These are phyloP conservation scores for Amesomyces nigricolor DNA, from an alignment of 2,329 filamentous ascomycete genomes.

Conservation along the genomic window DNA sequence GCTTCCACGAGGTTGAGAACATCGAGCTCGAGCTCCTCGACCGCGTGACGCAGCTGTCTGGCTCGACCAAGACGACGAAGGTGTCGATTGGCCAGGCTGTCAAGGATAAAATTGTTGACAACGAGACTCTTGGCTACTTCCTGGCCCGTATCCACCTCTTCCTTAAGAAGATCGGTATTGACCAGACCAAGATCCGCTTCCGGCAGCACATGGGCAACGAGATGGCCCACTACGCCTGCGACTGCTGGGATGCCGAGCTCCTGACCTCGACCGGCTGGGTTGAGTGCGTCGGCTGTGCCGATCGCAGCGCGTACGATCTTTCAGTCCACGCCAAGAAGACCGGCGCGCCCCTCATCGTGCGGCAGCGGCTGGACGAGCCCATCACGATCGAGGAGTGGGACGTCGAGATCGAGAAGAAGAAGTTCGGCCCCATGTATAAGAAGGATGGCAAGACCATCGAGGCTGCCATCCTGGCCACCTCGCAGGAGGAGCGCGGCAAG, in stretches of 20 bases:
- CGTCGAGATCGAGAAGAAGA: slow-evolving; percentile 86
- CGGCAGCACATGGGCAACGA: slow-evolving; percentile 85
- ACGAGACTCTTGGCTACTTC: slow-evolving; percentile 98
- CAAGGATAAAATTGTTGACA: slow-evolving; percentile 76
- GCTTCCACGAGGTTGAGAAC: slow-evolving; percentile 80
- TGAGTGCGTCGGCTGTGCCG: slow-evolving; percentile 95
- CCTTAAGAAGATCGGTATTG: slow-evolving; percentile 80
- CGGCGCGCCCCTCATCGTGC: slow-evolving; percentile 76
- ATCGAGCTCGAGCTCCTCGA: slow-evolving; percentile 80
- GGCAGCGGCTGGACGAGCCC: slow-evolving; percentile 74
- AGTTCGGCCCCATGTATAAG: slow-evolving; percentile 92
- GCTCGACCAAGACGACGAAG: slow-evolving; percentile 69
- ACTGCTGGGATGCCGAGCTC: slow-evolving; percentile 97
- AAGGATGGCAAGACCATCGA: slow-evolving; percentile 87
- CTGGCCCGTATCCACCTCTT: slow-evolving; percentile 89
- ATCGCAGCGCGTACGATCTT: slow-evolving; percentile 86
- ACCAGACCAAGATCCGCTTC: slow-evolving; percentile 85
- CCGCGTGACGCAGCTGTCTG: slow-evolving; percentile 76
- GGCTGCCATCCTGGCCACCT: slow-evolving; percentile 65
- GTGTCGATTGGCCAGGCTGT: slow-evolving; percentile 85
- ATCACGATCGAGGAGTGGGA: slow-evolving; percentile 80
- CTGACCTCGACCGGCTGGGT: slow-evolving; percentile 93
- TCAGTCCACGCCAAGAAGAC: slow-evolving; percentile 91
- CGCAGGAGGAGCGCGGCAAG: slow-evolving; percentile 76
- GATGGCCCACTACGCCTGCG: slow-evolving; percentile 84